phyloP scores from a whole-genome alignment of 2,329 filamentous ascomycete genomes.

The Zymoseptoria passerinii region DNA sequence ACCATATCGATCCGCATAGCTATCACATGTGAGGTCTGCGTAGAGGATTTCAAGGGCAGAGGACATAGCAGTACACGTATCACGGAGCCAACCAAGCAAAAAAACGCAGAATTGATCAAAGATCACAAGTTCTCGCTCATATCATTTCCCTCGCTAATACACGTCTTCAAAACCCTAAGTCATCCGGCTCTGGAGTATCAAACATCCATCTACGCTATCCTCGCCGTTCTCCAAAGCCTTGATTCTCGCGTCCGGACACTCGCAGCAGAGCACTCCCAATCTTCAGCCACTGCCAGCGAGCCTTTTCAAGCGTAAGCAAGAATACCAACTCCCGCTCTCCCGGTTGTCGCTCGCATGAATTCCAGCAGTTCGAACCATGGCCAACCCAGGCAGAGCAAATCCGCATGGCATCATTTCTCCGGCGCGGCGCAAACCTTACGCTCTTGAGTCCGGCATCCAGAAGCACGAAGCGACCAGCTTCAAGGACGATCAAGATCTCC shows the following conservation, averaged over 20 bases:
- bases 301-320: too few species aligned
- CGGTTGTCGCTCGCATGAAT: too few species aligned
- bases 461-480: too few species aligned
- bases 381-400: too few species aligned
- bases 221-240: neutral
- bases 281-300: too few species aligned
- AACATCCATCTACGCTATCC: neutral
- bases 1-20: neutral
- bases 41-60: neutral
- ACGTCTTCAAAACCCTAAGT: neutral
- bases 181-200: neutral
- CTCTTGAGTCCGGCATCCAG: too few species aligned
- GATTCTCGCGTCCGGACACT: neutral
- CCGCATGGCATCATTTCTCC: too few species aligned
- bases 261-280: neutral
- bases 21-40: neutral
- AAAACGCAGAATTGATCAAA: neutral
- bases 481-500: too few species aligned
- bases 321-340: too few species aligned
- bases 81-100: neutral
- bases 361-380: too few species aligned
- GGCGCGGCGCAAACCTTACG: too few species aligned
- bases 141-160: neutral
- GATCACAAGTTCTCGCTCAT: neutral
- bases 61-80: neutral